A percentile compares a stretch with the other conserved stretches of the same genome.
phyloP scores from a whole-genome alignment of 2,329 filamentous ascomycete species.

The Lomentospora prolificans region DNA sequence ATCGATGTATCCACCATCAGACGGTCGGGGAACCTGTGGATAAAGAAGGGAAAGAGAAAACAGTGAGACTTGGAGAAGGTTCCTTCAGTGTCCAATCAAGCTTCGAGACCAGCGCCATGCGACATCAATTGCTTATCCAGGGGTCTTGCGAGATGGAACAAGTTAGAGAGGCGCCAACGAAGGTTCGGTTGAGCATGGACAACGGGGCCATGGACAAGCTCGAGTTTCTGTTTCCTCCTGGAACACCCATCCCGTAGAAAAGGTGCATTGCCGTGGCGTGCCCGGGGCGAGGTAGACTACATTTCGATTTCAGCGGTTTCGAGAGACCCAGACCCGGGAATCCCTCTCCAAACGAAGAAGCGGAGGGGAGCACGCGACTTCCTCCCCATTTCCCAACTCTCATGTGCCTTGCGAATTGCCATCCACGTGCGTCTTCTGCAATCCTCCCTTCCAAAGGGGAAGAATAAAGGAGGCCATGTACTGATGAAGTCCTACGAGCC shows the following conservation, averaged over 20 bases:
- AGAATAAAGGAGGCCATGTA: not conserved
- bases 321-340: too few species aligned
- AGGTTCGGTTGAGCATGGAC: not conserved
- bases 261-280: not conserved
- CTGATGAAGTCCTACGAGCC: not conserved
- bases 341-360: too few species aligned
- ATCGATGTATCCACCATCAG: not conserved
- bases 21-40: not conserved
- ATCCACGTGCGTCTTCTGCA: not conserved
- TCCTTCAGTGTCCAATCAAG: conserved; percentile 4
- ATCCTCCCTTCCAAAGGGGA: not conserved
- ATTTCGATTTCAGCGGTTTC: too few species aligned
- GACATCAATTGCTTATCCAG: conserved; percentile 1
- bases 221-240: not conserved
- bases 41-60: not conserved
- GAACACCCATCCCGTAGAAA: not conserved
- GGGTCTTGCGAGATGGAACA: not conserved
- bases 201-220: not conserved
- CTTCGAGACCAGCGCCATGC: not conserved
- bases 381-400: not conserved
- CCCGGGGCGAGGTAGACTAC: not conserved
- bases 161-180: not conserved
- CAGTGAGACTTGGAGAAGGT: not conserved
- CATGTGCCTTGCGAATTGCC: not conserved
- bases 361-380: not conserved